Evolutionary conservation across 2,329 filamentous ascomycete species (phyloP).

Genomic region (Lasiodiplodia theobromae): DNA sequence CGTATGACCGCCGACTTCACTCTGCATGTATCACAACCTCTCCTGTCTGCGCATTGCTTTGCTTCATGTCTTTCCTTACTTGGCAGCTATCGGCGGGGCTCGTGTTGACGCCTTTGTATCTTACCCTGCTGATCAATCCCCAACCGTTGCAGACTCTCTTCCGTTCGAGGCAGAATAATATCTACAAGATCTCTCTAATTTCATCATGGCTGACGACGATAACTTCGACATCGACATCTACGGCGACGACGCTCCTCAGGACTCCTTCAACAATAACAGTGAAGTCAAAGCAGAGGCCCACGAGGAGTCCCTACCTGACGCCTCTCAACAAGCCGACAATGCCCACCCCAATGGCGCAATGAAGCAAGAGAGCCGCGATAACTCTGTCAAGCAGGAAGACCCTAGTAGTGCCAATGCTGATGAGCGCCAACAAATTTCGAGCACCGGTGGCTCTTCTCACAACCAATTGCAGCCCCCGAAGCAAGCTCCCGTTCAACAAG

Average conservation of each 20-base stretch:
- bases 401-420: conserved; percentile 38
- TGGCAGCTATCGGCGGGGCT: conserved; percentile 6
- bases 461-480: conserved; percentile 47
- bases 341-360: conserved; percentile 36
- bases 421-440: conserved; percentile 52
- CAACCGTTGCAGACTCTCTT: conserved; percentile 43
- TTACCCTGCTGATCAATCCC: conserved; percentile 44
- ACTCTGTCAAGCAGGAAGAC: conserved; percentile 35
- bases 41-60: conserved; percentile 34
- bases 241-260: conserved; percentile 60
- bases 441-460: conserved; percentile 49
- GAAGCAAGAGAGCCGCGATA: conserved; percentile 32
- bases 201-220: conserved; percentile 65
- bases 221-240: conserved; percentile 77
- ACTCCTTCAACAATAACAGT: conserved; percentile 33
- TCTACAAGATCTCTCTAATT: conserved; percentile 41
- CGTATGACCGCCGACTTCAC: conserved; percentile 31
- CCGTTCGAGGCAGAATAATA: conserved; percentile 47
- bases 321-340: conserved; percentile 33
- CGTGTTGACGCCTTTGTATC: conserved; percentile 17
- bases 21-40: conserved; percentile 30
- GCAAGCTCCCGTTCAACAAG: conserved; percentile 60
- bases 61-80: conserved; percentile 27
- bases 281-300: conserved; percentile 40
- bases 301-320: conserved; percentile 33